Percentiles rank a stretch among this genome's conserved stretches.
These are phyloP conservation scores for Diaporthe velutina DNA, from an alignment of 2,329 filamentous ascomycete genomes.

Conservation along the genomic window DNA sequence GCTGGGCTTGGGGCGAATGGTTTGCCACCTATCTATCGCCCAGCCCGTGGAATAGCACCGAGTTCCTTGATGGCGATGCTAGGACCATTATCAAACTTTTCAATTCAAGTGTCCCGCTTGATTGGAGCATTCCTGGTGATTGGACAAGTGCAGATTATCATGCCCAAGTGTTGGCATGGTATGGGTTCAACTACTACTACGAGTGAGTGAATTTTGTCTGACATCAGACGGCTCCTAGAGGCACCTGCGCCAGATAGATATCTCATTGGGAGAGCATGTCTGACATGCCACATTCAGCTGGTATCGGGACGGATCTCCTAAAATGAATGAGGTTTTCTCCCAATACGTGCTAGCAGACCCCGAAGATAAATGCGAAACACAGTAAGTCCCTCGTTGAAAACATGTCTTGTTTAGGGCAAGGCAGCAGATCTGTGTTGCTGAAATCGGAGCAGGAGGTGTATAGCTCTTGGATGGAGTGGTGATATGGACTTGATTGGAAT, in stretches of 20 bases:
- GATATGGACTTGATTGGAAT: not conserved
- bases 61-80: not conserved
- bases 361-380: rapidly evolving
- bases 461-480: not conserved
- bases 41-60: not conserved
- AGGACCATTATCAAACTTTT: not conserved
- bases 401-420: not conserved
- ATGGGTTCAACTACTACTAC: not conserved
- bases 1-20: not conserved
- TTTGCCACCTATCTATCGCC: not conserved
- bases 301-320: not conserved
- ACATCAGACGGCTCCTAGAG: not conserved
- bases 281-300: not conserved
- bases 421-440: not conserved
- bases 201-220: not conserved
- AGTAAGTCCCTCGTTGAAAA: not conserved
- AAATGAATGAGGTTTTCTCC: too few relatives aligned
- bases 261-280: not conserved
- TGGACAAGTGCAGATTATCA: not conserved
- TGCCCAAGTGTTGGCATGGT: not conserved
- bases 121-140: not conserved
- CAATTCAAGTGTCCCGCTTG: not conserved
- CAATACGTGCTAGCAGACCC: not conserved
- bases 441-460: not conserved
- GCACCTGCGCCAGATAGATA: not conserved